These are phyloP conservation scores for Xylariales sp. DNA, from an alignment of 2,329 filamentous ascomycete species.

Conservation along the genomic window DNA sequence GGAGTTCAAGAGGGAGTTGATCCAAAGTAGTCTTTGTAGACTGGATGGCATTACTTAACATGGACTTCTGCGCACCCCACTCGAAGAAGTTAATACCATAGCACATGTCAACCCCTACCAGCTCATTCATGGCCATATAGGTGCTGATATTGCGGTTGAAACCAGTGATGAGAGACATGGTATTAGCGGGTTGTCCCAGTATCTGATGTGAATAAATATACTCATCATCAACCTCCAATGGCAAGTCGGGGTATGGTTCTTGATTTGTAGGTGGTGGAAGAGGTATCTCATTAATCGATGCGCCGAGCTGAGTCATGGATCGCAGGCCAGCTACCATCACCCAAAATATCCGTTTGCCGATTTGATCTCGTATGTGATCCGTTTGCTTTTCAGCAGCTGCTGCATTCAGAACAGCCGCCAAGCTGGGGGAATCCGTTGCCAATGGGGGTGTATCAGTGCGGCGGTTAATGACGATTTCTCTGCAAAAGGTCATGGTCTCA, in stretches of 20 bases:
- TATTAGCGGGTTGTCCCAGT: conserved; percentile 62
- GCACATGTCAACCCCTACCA: conserved; percentile 76
- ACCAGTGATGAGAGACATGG: conserved; percentile 67
- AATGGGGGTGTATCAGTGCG: conserved; percentile 32
- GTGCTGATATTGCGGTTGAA: conserved; percentile 78
- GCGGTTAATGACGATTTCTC: conserved; percentile 62
- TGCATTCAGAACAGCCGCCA: conserved; percentile 31
- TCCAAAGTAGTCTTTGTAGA: conserved; percentile 66
- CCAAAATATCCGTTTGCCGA: conserved; percentile 80
- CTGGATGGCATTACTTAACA: conserved; percentile 67
- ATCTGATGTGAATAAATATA: conserved; percentile 71
- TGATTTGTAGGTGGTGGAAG: conserved; percentile 73
- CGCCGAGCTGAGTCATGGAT: conserved; percentile 74
- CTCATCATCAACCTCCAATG: conserved; percentile 78
- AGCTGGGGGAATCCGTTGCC: conserved; percentile 16
- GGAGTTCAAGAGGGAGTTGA: conserved; percentile 64
- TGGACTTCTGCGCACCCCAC: conserved; percentile 71
- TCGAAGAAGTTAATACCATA: conserved; percentile 75
- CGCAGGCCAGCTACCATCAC: conserved; percentile 72
- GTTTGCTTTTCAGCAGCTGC: conserved; percentile 41
- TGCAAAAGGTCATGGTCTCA: conserved; percentile 66
- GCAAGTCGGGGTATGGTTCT: conserved; percentile 74
- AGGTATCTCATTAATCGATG: conserved; percentile 65
- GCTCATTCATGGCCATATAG: conserved; percentile 73
- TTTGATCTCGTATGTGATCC: conserved; percentile 68